Evolutionary conservation across 2,329 filamentous ascomycete genomes (phyloP), one percentile per base, ranked within the genome.

Genomic region (Nakataea oryzae): DNA sequence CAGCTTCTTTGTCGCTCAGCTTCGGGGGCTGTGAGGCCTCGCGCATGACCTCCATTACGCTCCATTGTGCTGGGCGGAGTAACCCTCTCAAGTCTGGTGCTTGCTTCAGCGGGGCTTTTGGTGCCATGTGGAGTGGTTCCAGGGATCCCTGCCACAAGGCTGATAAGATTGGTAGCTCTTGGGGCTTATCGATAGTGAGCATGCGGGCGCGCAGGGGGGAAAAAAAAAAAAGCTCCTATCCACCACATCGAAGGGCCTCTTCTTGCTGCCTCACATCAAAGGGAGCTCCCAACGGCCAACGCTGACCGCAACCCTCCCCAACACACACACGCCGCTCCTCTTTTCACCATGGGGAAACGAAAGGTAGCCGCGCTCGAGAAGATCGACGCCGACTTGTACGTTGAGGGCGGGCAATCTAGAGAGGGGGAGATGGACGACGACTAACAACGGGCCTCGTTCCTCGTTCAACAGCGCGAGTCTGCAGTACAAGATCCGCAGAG

Each of bases 321-420:
- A 59, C 12, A 27, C 21, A 9, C n/a, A n/a, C 21, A 26, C 26
- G 14, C 26, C 32, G 26, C 26, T 12, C 11, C 24, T 32, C n/a
- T 21, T n/a, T 28, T 21, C 57, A 68, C 58, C 64, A 95, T 91
- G 86, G 90, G 86, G 64, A 96, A 96, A 78, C 84, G 92, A 74
- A 96, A 95, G 78, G 84, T 96, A 63, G 91, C 90, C 62, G 93
- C 93, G 64, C 86, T 97, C 75, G 93, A 97, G 78, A 97, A 97
- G 82, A 86, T 96, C 68, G 93, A 97, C 72, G 93, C 92, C 41
- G 91, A 96, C 75, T 80, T 96, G 83, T 89, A 74, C 65, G 85
- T 57, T 26, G 14, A 67, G n/a, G 11, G 12, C 27, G n/a, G 3
- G 8, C 12, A 21, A 56, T n/a, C 14, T 14, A 14, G 17, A 5